Conservation (phyloP, 140 eudicot species). For the Bidens hawaiensis region DNA sequence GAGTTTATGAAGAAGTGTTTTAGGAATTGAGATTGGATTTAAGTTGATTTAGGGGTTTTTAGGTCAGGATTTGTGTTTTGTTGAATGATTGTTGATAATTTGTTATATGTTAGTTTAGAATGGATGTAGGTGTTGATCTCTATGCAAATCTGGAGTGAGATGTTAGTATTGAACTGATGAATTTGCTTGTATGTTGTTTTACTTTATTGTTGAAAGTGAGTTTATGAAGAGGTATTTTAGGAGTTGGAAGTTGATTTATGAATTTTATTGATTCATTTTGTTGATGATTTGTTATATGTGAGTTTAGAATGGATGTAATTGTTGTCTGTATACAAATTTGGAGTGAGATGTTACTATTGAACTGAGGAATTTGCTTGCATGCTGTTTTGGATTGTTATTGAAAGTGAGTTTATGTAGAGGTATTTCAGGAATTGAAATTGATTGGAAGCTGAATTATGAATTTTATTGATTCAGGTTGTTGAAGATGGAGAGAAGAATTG, state of each 20-base stretch:
- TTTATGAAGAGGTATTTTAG: too few relatives aligned
- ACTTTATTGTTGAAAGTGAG: not conserved
- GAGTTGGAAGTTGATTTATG: not conserved
- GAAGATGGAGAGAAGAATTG: slow-evolving; percentile 62
- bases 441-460: slow-evolving; percentile 1
- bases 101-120: too few relatives aligned
- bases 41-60: too few relatives aligned
- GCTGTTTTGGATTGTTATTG: not conserved
- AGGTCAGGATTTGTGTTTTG: too few relatives aligned
- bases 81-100: slow-evolving; percentile 2
- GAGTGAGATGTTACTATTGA: not conserved
- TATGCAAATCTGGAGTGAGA: slow-evolving; percentile 13
- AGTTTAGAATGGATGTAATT: not conserved
- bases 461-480: slow-evolving; percentile 29
- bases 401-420: not conserved
- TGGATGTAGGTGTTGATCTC: slow-evolving; percentile 5
- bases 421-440: too few relatives aligned
- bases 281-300: slow-evolving; percentile 5
- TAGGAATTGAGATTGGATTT: too few relatives aligned
- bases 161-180: not conserved
- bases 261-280: too few relatives aligned
- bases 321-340: slow-evolving; percentile 17
- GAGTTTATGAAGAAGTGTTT: too few relatives aligned
- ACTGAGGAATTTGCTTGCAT: not conserved
- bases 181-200: not conserved